Conservation (phyloP, 352 stramenopile genomes). For the Phytophthora pistaciae region DNA sequence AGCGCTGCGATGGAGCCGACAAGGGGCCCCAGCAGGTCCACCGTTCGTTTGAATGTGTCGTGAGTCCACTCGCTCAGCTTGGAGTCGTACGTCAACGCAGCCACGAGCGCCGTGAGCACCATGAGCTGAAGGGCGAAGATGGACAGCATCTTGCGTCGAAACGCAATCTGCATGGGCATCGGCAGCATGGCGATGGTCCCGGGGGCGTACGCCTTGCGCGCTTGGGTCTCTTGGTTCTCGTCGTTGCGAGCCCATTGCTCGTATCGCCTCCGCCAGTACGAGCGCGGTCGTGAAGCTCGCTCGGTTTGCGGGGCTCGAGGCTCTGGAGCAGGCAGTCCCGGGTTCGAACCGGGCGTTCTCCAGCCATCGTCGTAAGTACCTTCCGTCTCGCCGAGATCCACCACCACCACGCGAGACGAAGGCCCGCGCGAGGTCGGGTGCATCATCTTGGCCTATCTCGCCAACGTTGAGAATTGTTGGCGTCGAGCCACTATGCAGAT, state of each 20-base stretch:
- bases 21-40: slow-evolving; percentile 38
- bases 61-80: slow-evolving; percentile 32
- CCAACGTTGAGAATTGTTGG: slow-evolving; percentile 15
- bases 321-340: slow-evolving; percentile 1
- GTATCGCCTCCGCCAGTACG: slow-evolving; percentile 41
- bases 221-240: slow-evolving; percentile 17
- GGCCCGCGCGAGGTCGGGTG: slow-evolving; percentile 18
- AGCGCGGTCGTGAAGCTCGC: slow-evolving; percentile 11
- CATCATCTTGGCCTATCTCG: slow-evolving; percentile 28
- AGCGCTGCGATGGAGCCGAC: slow-evolving; percentile 40
- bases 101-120: slow-evolving; percentile 43
- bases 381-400: slow-evolving; percentile 37
- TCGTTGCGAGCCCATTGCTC: slow-evolving; percentile 29
- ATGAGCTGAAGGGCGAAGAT: slow-evolving; percentile 58
- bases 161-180: slow-evolving; percentile 51
- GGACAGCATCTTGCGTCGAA: slow-evolving; percentile 56
- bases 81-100: slow-evolving; percentile 38
- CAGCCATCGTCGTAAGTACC: slow-evolving; percentile 14
- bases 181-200: slow-evolving; percentile 49
- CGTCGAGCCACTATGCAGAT: not conserved
- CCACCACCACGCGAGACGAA: slow-evolving; percentile 34
- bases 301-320: slow-evolving; percentile 5
- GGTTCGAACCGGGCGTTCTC: slow-evolving; percentile 5
- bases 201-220: slow-evolving; percentile 28
- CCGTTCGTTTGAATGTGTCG: slow-evolving; percentile 29